Base-by-base conservation (phyloP, 2,329 filamentous ascomycete genomes). In the Sordariomycetes sp. region DNA sequence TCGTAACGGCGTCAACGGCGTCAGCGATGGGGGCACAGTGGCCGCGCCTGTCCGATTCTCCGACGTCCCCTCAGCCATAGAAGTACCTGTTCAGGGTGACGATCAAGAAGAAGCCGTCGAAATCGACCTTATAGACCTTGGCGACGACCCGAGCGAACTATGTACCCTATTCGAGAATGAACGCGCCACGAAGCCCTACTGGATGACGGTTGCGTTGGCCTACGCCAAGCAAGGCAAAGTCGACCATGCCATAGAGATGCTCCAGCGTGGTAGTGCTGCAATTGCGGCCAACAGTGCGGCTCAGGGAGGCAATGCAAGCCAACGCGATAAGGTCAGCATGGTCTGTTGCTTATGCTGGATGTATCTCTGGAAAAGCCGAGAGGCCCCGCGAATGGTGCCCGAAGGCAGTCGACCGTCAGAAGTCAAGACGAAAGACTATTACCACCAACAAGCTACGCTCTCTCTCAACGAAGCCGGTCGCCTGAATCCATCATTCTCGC, bases 141-240 rank as follows among this genome's bases (percentile, higher is more conserved):
- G 88, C 40, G 92, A 96, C 55, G 92, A 96, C 53, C 86, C 86
- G 15, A 94, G 85, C 30, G 92, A 98, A 63, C 73, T 98, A 5
- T 98, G 92, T 58, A 92, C 86, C 20, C 72, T 98, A 33, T 78
- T 98, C 42, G 90, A 98, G 63, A 94, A 92, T 51, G 93, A 98
- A 58, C 79, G 82, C 50, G 88, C 87, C 12, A 82, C 86, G 24
- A 87, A 90, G 49, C 86, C 81, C 34, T 93, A 93, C 47, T 98
- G 93, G 93, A 90, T 98, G 70, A 90, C 86, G n/a, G 92, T 96
- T 45, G 85, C 93, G 27, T 71, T 96, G 39, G 90, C 90, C 31
- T 98, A 98, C 53, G 90, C 92, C 26, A 98, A 96, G 64, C 86
- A 94, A 63, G 80, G 82, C 53, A 94, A 94, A 63, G 76, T 92